Evolutionary conservation across 306 rosid species (phyloP).

Genomic region (Alnus glutinosa): DNA sequence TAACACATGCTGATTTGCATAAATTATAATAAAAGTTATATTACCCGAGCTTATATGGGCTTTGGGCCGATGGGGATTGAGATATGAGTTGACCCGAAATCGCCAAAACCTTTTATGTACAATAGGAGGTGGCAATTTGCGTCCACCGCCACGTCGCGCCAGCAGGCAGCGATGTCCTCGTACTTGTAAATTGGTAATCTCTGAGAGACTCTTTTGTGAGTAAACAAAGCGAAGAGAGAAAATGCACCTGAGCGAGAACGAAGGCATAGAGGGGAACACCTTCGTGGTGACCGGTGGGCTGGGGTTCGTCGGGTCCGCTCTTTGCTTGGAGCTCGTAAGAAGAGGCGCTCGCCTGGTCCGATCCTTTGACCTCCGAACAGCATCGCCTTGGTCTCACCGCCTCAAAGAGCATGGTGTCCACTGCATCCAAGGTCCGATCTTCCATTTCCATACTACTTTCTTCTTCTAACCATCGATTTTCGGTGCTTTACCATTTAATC

Average conservation of each 20-base stretch:
- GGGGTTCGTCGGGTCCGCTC: conserved; percentile 84
- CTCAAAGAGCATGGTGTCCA: conserved; percentile 58
- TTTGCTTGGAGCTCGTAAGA: conserved; percentile 77
- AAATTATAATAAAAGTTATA: too few relatives aligned
- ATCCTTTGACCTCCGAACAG: conserved; percentile 65
- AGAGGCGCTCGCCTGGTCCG: conserved; percentile 77
- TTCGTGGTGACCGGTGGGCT: conserved; percentile 88
- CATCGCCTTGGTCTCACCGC: conserved; percentile 56
- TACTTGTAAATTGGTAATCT: background rate
- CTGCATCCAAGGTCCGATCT: conserved; percentile 59
- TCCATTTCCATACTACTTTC: background rate
- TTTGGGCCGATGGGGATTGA: too few relatives aligned
- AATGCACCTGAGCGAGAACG: conserved; percentile 85
- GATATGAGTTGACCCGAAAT: too few relatives aligned
- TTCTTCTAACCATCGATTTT: background rate
- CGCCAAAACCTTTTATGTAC: too few relatives aligned
- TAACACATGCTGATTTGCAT: too few relatives aligned
- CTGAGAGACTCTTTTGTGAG: background rate
- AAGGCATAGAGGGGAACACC: conserved; percentile 75
- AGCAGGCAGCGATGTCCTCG: too few relatives aligned
- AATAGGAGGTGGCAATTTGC: background rate
- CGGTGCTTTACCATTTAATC: background rate
- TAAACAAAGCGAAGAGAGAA: background rate
- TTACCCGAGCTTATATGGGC: too few relatives aligned
- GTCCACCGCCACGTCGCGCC: background rate